Evolutionary conservation across 1,139 yeast genomes (phyloP), one percentile per base, ranked within the genome.

Genomic region (Yamadazyma jaroonii): DNA sequence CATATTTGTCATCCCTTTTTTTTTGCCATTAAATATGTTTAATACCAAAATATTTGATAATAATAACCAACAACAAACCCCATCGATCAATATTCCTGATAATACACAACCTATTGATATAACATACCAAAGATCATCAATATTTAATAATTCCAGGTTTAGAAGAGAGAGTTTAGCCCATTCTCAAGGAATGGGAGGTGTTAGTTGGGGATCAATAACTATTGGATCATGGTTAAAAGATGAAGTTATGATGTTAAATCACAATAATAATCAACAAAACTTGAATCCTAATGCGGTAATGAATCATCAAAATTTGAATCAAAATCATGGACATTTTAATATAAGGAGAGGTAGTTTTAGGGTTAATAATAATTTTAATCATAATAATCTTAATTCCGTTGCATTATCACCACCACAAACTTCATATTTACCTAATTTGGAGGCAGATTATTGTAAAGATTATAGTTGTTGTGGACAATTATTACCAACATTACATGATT

Each of bases 161-260:
- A 77, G 96, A 52, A 72, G 97, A 44, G 97, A 90, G 52, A 81
- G 90, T 43, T 81, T 92, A 42, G 97, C 97, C 17, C 97, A 90
- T 60, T 84, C 96, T 3, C 96, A 88, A 59, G 97, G 97, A 8
- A 86, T 90, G 81, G 97, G 97, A 30, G 97, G 97, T 36, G 86
- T 92, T 27, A 84, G 95, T n/a, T 92, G 97, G 96, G 97, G 97
- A 20, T 89, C 95, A 2, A 80, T 89, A 42, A 84, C 95, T 17
- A 90, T 92, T 32, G 97, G 97, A 9, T 83, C 94, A 15, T 92
- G 97, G 97, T 70, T 92, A 29, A 85, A 89, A 57, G 97, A 92
- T 57, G 98, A 92, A 59, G 95, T 87, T 27, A 74, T 77, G 76
- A 68, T 66, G 78, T 61, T 72, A 38, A 64, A 56, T 41, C 52